Evolutionary conservation across 352 stramenopile genomes (phyloP), one percentile per base, ranked within the genome.

Genomic region (Phytophthora chlamydospora): DNA sequence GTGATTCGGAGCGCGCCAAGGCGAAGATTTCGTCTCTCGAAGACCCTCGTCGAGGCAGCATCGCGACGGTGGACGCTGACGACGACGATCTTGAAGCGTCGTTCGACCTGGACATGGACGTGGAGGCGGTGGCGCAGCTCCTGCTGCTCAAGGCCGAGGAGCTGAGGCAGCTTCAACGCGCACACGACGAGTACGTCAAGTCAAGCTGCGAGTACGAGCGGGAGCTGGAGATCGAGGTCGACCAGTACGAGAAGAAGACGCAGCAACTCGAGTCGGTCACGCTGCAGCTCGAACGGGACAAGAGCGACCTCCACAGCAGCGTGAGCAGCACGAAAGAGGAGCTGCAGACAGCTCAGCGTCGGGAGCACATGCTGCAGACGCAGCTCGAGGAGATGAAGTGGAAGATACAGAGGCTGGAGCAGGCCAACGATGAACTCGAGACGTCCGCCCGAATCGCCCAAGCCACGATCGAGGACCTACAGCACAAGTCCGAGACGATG

Each of bases 141-240:
- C 43, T 83, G 29, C 56, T 58, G 1, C 38, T 62, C 16, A 76
- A 77, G 49, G 33, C 73, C 4, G 36, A 49, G 9, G 78, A 90
- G 53, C 65, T 92, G 1, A 58, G 56, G 41, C 64, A 76, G 48
- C 45, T 93, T 33, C 83, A 93, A 45, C 60, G 66, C 39, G 83
- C 72, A 4, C 79, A 90, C 38, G 81, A 93, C 51, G 81, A 93
- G 53, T 93, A 88, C 64, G 68, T 93, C 41, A 75, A 74, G 38
- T 91, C 81, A 1, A 91, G 79, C 35, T 86, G 81, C 53, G 81
- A 93, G 58, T 91, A 91, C 40, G 84, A 93, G 50, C 76, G 73
- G 6, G 81, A 91, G 48, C 72, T 93, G 9, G 81, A 91, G 60
- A 62, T 46, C 16, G 80, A 88, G 53, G 53, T 93, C 21, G 73